Conservation (phyloP, 2,329 filamentous ascomycete species). For the Verticillium albo-atrum region DNA sequence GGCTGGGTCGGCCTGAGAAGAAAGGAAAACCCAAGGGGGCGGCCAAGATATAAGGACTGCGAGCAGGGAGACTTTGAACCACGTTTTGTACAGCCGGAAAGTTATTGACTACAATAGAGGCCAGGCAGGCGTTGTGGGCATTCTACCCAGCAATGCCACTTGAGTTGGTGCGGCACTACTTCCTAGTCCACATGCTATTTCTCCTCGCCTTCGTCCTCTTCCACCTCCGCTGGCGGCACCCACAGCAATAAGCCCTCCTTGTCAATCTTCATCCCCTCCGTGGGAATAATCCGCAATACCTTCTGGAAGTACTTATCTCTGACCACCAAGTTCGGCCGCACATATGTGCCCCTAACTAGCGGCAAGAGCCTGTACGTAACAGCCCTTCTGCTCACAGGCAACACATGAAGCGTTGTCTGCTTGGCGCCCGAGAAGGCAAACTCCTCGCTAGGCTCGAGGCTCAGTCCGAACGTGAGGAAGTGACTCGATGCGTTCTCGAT, state of each 20-base stretch:
- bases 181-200: neutral
- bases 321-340: conserved; percentile 69
- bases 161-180: neutral
- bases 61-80: too few relatives aligned
- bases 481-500: conserved; percentile 94
- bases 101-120: neutral
- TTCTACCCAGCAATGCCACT: neutral
- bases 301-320: conserved; percentile 93
- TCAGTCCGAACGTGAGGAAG: conserved; percentile 87
- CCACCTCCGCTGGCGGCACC: conserved; percentile 42
- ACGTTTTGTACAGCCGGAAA: neutral
- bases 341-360: conserved; percentile 60
- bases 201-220: conserved; percentile 19
- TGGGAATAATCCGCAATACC: conserved; percentile 74
- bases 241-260: conserved; percentile 62
- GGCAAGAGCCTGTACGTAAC: conserved; percentile 74
- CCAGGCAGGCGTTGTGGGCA: too few relatives aligned
- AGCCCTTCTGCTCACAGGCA: conserved; percentile 73
- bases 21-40: conserved; percentile 8
- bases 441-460: conserved; percentile 86
- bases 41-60: conserved; percentile 9
- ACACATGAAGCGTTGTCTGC: conserved; percentile 70
- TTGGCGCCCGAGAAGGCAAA: conserved; percentile 94
- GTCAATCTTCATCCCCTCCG: conserved; percentile 63
- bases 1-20: conserved; percentile 34